These are phyloP conservation scores for Tephrocybe sp. DNA, from an alignment of 768 basidiomycete species.

Conservation along the genomic window DNA sequence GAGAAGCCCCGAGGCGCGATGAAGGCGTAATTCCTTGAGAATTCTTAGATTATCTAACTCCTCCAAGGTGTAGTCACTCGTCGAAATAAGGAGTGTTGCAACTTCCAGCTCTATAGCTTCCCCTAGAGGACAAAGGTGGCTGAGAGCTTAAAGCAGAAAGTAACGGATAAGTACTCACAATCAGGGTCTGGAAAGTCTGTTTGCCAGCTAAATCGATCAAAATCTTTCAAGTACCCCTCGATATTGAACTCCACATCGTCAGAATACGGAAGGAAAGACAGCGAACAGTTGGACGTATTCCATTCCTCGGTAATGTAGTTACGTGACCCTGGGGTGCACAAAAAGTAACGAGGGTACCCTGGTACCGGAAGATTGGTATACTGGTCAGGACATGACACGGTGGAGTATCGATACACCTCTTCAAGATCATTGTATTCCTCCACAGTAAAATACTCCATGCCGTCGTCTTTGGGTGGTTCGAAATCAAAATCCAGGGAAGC, in stretches of 20 bases:
- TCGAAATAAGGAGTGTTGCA: conserved; percentile 33
- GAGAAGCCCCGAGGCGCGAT: conserved; percentile 35
- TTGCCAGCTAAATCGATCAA: conserved; percentile 33
- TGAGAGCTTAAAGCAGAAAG: not conserved
- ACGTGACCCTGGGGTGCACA: conserved; percentile 41
- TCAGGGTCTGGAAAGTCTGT: conserved; percentile 44
- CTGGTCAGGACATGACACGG: conserved; percentile 10
- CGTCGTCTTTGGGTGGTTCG: not conserved
- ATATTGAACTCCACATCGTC: conserved; percentile 41
- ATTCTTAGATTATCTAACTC: conserved; percentile 36
- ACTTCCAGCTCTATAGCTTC: conserved; percentile 49
- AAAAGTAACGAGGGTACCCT: conserved; percentile 35
- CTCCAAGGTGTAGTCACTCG: conserved; percentile 24
- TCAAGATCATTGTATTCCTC: conserved; percentile 15
- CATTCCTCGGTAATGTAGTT: conserved; percentile 22
- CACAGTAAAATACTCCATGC: conserved; percentile 12
- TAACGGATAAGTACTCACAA: conserved; percentile 30
- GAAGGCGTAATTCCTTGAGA: conserved; percentile 21
- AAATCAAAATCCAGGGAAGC: conserved; percentile 6
- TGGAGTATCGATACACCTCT: conserved; percentile 11
- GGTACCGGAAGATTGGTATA: not conserved
- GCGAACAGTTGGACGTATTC: not conserved
- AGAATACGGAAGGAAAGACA: conserved; percentile 43
- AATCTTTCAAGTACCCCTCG: conserved; percentile 23
- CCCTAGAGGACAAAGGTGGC: conserved; percentile 25